Evolutionary conservation across 371 early-diverging fungal species (phyloP), one percentile per base, ranked within the genome.

Genomic region (Actinomucor elegans): DNA sequence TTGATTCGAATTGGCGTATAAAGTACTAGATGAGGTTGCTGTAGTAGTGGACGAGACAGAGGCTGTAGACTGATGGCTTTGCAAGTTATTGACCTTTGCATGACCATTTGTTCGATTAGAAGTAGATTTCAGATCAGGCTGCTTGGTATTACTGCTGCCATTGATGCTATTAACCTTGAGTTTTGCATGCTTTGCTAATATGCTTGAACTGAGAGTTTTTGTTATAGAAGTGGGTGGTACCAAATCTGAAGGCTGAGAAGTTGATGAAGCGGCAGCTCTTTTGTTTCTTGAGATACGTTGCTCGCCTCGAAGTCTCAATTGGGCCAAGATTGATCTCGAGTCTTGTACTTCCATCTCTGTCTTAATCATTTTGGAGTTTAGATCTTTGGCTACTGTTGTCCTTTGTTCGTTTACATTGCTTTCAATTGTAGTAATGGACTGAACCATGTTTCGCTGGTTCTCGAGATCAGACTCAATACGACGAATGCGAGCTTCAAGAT

Each of bases 261-360:
- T 56, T 12, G 56, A 50, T 3, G 52, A 45, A 7, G 56, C 59
- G 3, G 64, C 64, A 29, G 58, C 64, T 35, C 75, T 45, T 51
- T 67, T 75, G 15, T 57, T 55, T 36, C 63, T 59, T 18, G 72
- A 67, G 27, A 71, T 69, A 0, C 69, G 55, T 34, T 75, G 75
- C 32, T 75, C 75, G 18, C 75, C 75, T 23, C 69, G 61, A 15
- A 75, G 57, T 4, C 75, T 59, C 20, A 75, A 43, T 46, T 75
- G 75, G 33, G 75, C 75, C 5, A 75, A 53, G 6, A 75, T 75
- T 3, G 75, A 66, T 23, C 71, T 59, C 15, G 75, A 75, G 29
- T 75, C 75, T 32, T 71, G 75, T 0, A 75, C 69, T 56, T 75
- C 75, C 28, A 69, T 61, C 31, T 71, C 75, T 3, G 69, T 71